Conservation (phyloP, 495 filamentous ascomycete species). For the Acidiella bohemica region DNA sequence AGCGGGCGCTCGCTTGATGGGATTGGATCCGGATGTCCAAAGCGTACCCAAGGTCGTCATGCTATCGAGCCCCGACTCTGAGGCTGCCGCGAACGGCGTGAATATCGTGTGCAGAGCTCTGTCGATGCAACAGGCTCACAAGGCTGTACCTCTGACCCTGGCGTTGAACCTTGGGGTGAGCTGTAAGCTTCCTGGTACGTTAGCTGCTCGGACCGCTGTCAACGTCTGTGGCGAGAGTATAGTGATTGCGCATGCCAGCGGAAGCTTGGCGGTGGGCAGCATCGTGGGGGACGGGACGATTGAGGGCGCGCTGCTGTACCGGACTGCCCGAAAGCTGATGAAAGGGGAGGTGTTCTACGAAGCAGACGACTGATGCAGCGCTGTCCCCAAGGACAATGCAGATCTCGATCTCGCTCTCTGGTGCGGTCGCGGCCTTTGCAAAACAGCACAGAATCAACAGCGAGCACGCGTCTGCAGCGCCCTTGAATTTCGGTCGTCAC, state of each 20-base stretch:
- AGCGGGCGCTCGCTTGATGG: slow-evolving; percentile 50
- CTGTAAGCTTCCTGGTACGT: slow-evolving; percentile 5
- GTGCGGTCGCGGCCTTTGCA: neutral
- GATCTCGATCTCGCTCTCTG: neutral
- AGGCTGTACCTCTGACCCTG: slow-evolving; percentile 13
- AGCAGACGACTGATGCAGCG: neutral
- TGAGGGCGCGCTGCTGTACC: slow-evolving; percentile 10
- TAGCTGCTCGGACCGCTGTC: slow-evolving; percentile 2
- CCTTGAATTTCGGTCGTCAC: too few species aligned
- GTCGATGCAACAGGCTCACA: slow-evolving; percentile 16
- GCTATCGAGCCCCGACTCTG: slow-evolving; percentile 33
- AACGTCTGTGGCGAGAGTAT: neutral
- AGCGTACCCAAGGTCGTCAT: slow-evolving; percentile 49
- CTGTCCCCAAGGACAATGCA: neutral
- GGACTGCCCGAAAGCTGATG: slow-evolving; percentile 13
- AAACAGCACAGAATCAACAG: too few species aligned
- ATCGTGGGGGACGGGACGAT: slow-evolving; percentile 8
- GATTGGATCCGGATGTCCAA: slow-evolving; percentile 34
- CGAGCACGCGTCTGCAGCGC: too few species aligned
- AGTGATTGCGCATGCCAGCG: slow-evolving; percentile 12
- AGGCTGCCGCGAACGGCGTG: neutral
- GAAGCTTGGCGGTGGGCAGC: slow-evolving; percentile 9
- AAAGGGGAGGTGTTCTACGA: slow-evolving; percentile 10
- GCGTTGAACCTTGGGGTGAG: slow-evolving; percentile 13
- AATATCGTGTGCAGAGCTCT: slow-evolving; percentile 15